Percentiles rank a stretch among this genome's conserved stretches.
These are phyloP conservation scores for Ophiostoma quercus DNA, from an alignment of 2,329 filamentous ascomycete genomes.

Conservation along the genomic window DNA sequence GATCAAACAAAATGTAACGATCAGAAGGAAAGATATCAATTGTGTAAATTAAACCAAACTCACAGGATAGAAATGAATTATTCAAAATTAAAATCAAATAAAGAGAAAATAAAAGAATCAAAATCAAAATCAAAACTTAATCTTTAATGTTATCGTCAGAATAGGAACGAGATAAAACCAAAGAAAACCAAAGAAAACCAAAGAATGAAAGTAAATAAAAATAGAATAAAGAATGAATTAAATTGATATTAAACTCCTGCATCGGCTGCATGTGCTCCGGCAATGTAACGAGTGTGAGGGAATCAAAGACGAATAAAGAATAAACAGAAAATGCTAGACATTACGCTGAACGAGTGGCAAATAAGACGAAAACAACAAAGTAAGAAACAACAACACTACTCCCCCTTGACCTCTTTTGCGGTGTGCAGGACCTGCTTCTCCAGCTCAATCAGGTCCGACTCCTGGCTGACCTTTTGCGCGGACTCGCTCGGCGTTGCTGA, in stretches of 20 bases:
- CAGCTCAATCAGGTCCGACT: not conserved
- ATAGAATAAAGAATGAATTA: not conserved
- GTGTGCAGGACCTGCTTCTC: not conserved
- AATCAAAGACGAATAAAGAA: not conserved
- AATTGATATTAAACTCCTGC: constrained; percentile 1
- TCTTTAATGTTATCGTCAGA: too few relatives aligned
- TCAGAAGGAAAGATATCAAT: too few relatives aligned
- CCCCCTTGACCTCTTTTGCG: constrained; percentile 8
- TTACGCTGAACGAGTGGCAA: not conserved
- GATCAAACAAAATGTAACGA: too few relatives aligned
- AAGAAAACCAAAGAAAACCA: not conserved
- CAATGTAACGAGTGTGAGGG: constrained; percentile 7
- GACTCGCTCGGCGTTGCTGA: not conserved
- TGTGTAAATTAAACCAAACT: too few relatives aligned
- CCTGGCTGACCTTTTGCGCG: not conserved
- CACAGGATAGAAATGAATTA: too few relatives aligned
- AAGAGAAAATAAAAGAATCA: too few relatives aligned
- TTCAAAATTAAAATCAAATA: too few relatives aligned
- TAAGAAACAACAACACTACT: not conserved
- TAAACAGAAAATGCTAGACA: not conserved
- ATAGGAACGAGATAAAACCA: not conserved
- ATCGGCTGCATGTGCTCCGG: not conserved
- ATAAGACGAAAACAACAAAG: not conserved
- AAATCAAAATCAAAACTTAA: too few relatives aligned
- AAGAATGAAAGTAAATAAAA: not conserved